phyloP scores from a whole-genome alignment of 75 land plant genomes.

The Selaginella tamariscina region DNA sequence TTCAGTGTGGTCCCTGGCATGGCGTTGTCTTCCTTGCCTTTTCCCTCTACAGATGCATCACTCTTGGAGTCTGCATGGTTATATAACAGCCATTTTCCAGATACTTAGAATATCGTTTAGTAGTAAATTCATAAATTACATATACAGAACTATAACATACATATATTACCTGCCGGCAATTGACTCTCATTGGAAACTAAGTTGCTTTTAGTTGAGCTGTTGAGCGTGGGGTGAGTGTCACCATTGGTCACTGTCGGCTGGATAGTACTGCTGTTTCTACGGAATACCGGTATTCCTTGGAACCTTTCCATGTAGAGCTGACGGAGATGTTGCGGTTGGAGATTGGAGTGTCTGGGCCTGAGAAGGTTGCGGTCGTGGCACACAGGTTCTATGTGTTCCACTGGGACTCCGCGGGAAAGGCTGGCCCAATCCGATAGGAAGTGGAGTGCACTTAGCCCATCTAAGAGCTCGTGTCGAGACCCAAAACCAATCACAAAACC shows the following conservation, averaged over 20 bases:
- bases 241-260: neutral
- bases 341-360: neutral
- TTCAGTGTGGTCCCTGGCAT: neutral
- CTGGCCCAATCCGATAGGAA: constrained; percentile 3
- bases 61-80: too few species aligned
- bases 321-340: neutral
- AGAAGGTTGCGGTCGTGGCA: neutral
- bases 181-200: too few species aligned
- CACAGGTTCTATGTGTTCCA: neutral
- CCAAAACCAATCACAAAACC: constrained; percentile 9
- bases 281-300: constrained; percentile 5
- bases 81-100: too few species aligned
- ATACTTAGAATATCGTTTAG: too few species aligned
- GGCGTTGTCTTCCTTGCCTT: neutral
- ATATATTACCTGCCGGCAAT: too few species aligned
- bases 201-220: too few species aligned
- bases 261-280: neutral
- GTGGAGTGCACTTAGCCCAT: constrained; percentile 5
- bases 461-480: constrained; percentile 4
- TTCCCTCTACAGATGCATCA: neutral
- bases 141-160: too few species aligned
- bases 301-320: neutral
- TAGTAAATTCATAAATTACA: too few species aligned
- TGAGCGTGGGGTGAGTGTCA: neutral
- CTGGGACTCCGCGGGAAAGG: neutral